A percentile compares a stretch with the other conserved stretches of the same genome.
These are phyloP conservation scores for Ceratobasidium sp. DNA, from an alignment of 1,284 basidiomycete species.

Conservation along the genomic window DNA sequence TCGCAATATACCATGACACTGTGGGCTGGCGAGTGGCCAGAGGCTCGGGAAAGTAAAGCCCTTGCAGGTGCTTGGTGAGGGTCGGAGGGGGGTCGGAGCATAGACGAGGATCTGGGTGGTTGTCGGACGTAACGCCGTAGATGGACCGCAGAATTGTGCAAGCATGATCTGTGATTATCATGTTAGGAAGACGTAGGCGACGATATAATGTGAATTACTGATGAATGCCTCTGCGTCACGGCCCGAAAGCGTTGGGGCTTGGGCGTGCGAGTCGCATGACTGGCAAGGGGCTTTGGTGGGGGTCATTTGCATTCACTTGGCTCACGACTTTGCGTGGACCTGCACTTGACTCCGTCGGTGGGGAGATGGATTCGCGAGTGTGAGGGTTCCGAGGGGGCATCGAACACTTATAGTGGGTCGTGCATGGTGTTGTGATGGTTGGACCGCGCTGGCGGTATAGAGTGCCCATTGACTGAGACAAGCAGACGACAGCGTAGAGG, in stretches of 20 bases:
- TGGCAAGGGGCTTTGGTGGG: background rate
- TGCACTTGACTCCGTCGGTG: background rate
- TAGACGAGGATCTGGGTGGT: slow-evolving; percentile 30
- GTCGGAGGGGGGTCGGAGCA: slow-evolving; percentile 10
- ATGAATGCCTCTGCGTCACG: slow-evolving; percentile 27
- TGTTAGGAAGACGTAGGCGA: background rate
- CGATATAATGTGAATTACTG: slow-evolving; percentile 12
- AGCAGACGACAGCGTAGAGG: slow-evolving; percentile 1
- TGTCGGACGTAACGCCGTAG: slow-evolving; percentile 32
- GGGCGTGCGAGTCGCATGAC: background rate
- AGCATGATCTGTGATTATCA: slow-evolving; percentile 3
- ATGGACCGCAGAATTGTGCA: slow-evolving; percentile 20
- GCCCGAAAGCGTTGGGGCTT: slow-evolving; percentile 27
- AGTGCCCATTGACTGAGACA: slow-evolving; percentile 28
- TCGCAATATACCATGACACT: slow-evolving; percentile 33
- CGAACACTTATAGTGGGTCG: slow-evolving; percentile 28
- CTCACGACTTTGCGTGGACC: too few relatives aligned
- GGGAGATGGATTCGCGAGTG: background rate
- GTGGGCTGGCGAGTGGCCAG: slow-evolving; percentile 24
- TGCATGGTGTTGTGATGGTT: background rate
- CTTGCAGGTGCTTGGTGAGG: background rate
- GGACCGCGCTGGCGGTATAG: slow-evolving; percentile 11
- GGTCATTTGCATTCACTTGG: too few relatives aligned
- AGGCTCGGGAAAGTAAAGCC: slow-evolving; percentile 30
- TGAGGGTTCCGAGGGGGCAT: too few relatives aligned